Evolutionary conservation across 345 rosid genomes (phyloP), one percentile per base, ranked within the genome.

Genomic region (Xanthoceras sorbifolium): DNA sequence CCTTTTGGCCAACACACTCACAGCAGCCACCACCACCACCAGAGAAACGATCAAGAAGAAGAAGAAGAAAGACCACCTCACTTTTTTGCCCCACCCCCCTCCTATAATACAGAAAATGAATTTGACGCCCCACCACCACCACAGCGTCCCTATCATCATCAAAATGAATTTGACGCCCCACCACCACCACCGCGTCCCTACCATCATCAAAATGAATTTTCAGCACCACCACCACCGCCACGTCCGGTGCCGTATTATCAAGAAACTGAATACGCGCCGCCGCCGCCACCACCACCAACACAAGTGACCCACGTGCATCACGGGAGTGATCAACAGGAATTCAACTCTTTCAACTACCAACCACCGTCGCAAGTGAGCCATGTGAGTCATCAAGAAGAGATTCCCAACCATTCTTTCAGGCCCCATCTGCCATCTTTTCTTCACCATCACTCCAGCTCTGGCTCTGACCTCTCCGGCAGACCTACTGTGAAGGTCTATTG

Each of bases 401-500:
- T 76, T 77, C 64, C 81, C 50, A 85, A 77, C 61, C 85, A 84
- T 69, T 82, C 85, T 57, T 62, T 64, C 48, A 67, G 52, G 64
- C 85, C 92, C 36, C 86, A 83, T 15, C 0, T 75, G 78, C 84
- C 90, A 69, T 76, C 89, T 66, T 78, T 62, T 77, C 82, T 44
- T 67, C 84, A 81, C 8, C 69, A 76, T 23, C 84, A 80, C 69
- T 26, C 73, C 20, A 82, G 11, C 77, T 76, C 86, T 71, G 78
- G 48, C 9, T 63, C 90, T 7, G 84, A 85, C 18, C 81, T 93
- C 29, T 83, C 89, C 14, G 81, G 79, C 3, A 93, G 85, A 32
- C 80, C 87, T 20, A 82, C 91, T 25, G 77, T 77, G 54, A 90
- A 83, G 85, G 90, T 93, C 76, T 89, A 81, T 66, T 85, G 87